Evolutionary conservation across 2,329 filamentous ascomycete genomes (phyloP), one percentile per base, ranked within the genome.

Genomic region (Diplodia scrobiculata): DNA sequence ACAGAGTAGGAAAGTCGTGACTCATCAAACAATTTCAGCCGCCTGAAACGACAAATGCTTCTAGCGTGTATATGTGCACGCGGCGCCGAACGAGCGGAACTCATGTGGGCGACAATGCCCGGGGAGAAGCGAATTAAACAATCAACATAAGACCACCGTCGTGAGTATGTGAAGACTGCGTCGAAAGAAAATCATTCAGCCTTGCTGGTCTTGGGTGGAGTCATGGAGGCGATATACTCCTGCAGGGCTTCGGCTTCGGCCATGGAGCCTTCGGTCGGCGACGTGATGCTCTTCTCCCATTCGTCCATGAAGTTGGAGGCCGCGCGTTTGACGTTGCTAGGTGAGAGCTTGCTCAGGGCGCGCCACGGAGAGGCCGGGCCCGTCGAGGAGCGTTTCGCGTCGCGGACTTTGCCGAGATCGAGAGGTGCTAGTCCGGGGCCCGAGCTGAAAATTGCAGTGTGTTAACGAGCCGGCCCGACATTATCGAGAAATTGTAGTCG

Each of bases 301-400:
- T 97, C 92, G 69, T 88, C 90, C 87, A 97, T 92, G 66, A 97
- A 83, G 68, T 89, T 90, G 41, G 88, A 90, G n/a, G 93, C 91
- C 0, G 91, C 94, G 45, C 87, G 86, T 75, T 92, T 91, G 71
- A 97, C 80, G 72, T 91, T 92, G 70, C 87, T 88, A 0, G 92
- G 90, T 9, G 87, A 85, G 50, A 92, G 79, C 69, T 89, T 87
- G 74, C 88, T 88, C 66, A 96, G 84, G 55, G 89, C 85, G 58
- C 88, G 88, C 79, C 91, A 91, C 32, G 90, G 79, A 7, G 83
- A 77, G 59, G 62, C 74, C 71, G 63, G 71, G 71, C 5, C 70
- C 66, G 48, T 11, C 55, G 62, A 76, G 72, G 62, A 71, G 71
- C 5, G 71, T 65, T 62, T 11, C 50, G 29, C 29, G 17, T 63